Conservation (phyloP, 257 asterid species). For the Solanum verrucosum region DNA sequence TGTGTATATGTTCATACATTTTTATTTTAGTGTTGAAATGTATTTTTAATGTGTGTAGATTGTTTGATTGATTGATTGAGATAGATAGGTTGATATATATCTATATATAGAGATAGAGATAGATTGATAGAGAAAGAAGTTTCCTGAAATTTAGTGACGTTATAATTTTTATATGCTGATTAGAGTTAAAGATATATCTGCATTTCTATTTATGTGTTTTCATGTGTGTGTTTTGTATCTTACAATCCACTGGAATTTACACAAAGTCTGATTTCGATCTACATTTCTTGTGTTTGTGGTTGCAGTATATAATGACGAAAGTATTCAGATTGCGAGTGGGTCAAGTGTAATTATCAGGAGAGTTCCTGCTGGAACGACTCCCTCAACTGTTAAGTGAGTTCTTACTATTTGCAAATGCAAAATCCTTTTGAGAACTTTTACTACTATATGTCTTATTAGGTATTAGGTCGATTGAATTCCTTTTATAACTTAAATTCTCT, state of each 20-base stretch:
- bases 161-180: not conserved
- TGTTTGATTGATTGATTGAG: not conserved
- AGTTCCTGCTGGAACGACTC: slow-evolving; percentile 51
- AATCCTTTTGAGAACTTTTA: not conserved
- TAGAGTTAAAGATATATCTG: not conserved
- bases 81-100: not conserved
- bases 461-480: not conserved
- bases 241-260: not conserved
- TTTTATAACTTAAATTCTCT: not conserved
- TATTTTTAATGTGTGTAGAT: not conserved
- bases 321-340: slow-evolving; percentile 54
- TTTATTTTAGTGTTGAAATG: not conserved
- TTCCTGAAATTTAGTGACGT: not conserved
- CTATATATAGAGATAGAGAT: not conserved
- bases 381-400: slow-evolving; percentile 37
- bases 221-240: not conserved
- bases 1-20: not conserved
- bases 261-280: not conserved
- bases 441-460: not conserved
- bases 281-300: not conserved
- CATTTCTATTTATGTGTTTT: not conserved
- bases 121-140: not conserved
- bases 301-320: slow-evolving; percentile 55
- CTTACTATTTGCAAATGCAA: not conserved
- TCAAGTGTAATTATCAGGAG: slow-evolving; percentile 71